These are phyloP conservation scores for Tieghemostelium lacteum DNA, from an alignment of 78 protist genomes.

Conservation along the genomic window DNA sequence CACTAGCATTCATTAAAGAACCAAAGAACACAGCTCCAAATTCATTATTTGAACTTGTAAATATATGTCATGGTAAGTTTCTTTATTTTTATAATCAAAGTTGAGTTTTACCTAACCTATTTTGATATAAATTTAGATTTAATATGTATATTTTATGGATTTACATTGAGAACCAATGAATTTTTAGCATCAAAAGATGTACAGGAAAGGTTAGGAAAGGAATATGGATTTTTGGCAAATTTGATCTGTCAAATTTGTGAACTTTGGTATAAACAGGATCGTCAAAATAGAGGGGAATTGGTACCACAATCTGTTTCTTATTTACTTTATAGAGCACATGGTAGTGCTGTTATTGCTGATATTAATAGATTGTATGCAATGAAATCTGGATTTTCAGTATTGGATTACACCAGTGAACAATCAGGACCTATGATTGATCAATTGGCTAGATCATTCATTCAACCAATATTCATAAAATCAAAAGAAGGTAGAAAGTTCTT, in stretches of 20 bases:
- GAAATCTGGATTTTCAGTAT: constrained; percentile 27
- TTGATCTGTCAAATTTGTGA: constrained; percentile 57
- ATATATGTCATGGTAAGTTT: constrained; percentile 37
- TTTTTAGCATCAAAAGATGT: constrained; percentile 9
- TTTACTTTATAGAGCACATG: constrained; percentile 46
- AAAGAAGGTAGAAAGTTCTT: constrained; percentile 79
- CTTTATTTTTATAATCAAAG: not conserved
- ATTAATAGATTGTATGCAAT: constrained; percentile 42
- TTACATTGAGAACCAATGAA: not conserved
- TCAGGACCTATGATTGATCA: constrained; percentile 41
- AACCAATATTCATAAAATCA: constrained; percentile 58
- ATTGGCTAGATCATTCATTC: constrained; percentile 47
- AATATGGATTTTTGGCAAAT: constrained; percentile 39
- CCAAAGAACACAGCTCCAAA: not conserved
- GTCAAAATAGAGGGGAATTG: constrained; percentile 17
- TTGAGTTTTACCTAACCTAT: not conserved
- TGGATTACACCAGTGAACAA: constrained; percentile 52
- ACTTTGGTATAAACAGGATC: constrained; percentile 51
- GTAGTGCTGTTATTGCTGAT: constrained; percentile 23
- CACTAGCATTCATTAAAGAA: not conserved
- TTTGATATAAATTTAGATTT: constrained; percentile 6
- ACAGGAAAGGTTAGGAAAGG: not conserved
- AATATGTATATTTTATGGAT: constrained; percentile 12
- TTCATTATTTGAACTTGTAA: constrained; percentile 17
- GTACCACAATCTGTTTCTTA: constrained; percentile 82